These are phyloP conservation scores for Exophiala aquamarina DNA, from an alignment of 2,329 filamentous ascomycete species.

Conservation along the genomic window DNA sequence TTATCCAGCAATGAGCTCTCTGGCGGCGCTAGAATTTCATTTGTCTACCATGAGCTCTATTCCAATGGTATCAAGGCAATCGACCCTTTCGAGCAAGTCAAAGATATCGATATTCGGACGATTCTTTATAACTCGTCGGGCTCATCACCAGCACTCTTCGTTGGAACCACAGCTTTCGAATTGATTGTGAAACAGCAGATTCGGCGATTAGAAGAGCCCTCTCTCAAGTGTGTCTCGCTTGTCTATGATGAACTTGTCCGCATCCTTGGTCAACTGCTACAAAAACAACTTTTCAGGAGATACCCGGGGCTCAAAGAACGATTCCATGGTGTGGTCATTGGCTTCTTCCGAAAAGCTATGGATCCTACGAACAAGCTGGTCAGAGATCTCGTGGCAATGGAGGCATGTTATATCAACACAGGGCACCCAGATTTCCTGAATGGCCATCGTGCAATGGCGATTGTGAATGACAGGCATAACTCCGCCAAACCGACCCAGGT, in stretches of 20 bases:
- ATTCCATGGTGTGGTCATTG: conserved; percentile 86
- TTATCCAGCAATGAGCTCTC: conserved; percentile 92
- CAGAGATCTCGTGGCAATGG: conserved; percentile 88
- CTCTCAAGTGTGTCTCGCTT: conserved; percentile 92
- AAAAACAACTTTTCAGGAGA: conserved; percentile 84
- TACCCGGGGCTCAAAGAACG: conserved; percentile 97
- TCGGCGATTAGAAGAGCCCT: conserved; percentile 91
- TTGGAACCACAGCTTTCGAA: conserved; percentile 97
- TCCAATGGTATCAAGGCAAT: conserved; percentile 96
- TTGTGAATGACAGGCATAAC: conserved; percentile 90
- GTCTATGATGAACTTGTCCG: conserved; percentile 97
- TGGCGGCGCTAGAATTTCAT: conserved; percentile 95
- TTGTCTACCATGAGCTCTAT: conserved; percentile 98
- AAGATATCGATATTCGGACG: conserved; percentile 95
- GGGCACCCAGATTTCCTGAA: conserved; percentile 97
- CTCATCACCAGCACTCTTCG: conserved; percentile 92
- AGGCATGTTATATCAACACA: conserved; percentile 96
- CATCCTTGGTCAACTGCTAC: conserved; percentile 85
- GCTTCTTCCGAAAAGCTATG: conserved; percentile 98
- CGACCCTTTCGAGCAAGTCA: conserved; percentile 95
- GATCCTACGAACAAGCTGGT: conserved; percentile 98
- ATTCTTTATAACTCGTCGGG: conserved; percentile 99
- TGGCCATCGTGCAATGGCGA: conserved; percentile 94
- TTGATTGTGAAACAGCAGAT: conserved; percentile 99
- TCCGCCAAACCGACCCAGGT: conserved; percentile 85